These are phyloP conservation scores for Pestalotiopsis sp. DNA, from an alignment of 2,329 filamentous ascomycete genomes.

Conservation along the genomic window DNA sequence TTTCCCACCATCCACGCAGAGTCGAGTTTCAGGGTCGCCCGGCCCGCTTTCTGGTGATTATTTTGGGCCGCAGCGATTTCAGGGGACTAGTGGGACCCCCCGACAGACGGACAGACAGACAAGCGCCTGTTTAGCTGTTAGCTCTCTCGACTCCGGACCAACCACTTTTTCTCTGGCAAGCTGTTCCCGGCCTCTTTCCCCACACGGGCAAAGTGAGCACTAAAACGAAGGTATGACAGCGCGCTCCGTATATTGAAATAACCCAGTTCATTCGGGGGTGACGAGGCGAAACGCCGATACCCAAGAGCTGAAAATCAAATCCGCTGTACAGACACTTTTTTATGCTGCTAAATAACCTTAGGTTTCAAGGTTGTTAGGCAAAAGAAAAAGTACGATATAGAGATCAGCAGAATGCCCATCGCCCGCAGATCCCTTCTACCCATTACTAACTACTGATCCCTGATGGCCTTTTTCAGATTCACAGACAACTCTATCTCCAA, in stretches of 20 bases:
- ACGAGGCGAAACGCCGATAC: not conserved
- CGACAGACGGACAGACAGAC: not conserved
- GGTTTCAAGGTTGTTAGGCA: not conserved
- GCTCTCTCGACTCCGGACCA: not conserved
- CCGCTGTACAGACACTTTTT: not conserved
- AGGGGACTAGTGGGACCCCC: not conserved
- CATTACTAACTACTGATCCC: no score
- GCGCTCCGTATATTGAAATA: not conserved
- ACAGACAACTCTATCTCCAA: not conserved
- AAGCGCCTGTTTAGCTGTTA: not conserved
- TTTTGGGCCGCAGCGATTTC: not conserved
- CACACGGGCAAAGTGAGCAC: not conserved
- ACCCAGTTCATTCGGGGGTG: not conserved
- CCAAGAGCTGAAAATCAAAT: not conserved
- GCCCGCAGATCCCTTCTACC: not conserved
- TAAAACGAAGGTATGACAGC: not conserved
- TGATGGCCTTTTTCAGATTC: not conserved
- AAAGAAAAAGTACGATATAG: not conserved
- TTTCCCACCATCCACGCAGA: not conserved
- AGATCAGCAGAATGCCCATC: not conserved
- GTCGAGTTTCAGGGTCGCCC: not conserved
- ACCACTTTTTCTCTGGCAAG: not conserved
- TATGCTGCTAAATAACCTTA: not conserved
- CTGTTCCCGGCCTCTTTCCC: not conserved
- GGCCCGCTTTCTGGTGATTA: not conserved